phyloP scores from a whole-genome alignment of 2,329 filamentous ascomycete genomes.

The Ceratocystis harringtonii region DNA sequence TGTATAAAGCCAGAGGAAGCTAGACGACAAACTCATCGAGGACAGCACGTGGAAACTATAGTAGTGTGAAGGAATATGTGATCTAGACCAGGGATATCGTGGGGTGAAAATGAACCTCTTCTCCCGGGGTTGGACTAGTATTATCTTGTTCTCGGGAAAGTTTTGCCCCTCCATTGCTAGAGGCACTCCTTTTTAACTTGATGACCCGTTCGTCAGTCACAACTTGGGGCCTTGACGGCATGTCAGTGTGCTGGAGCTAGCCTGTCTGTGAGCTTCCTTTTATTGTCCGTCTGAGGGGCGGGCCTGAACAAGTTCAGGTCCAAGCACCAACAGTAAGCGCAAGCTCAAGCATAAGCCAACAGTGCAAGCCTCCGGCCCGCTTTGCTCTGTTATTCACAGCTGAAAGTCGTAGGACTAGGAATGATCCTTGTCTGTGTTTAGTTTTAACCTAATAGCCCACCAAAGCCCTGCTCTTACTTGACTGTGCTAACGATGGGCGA shows the following conservation, averaged over 20 bases:
- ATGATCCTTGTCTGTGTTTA: neutral
- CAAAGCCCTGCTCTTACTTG: too few species aligned
- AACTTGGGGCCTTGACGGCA: conserved; percentile 8
- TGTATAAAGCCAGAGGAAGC: neutral
- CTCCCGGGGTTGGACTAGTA: neutral
- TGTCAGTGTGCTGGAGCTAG: conserved; percentile 4
- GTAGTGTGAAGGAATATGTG: neutral
- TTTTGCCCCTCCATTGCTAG: neutral
- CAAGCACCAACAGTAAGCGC: neutral
- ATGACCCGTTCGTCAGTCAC: neutral
- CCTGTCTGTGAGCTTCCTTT: conserved; percentile 8
- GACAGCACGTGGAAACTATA: neutral
- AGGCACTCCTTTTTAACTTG: neutral
- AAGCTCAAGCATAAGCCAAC: neutral
- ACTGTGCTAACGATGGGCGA: too few species aligned
- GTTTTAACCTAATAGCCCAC: neutral
- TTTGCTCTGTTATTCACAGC: neutral
- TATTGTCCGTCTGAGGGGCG: neutral
- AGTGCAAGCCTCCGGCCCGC: neutral
- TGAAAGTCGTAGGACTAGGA: neutral
- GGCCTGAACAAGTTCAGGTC: neutral
- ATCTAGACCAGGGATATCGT: neutral
- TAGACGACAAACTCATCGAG: neutral
- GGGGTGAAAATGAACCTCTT: neutral
- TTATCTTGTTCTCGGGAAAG: too few species aligned